A percentile compares a stretch with the other conserved stretches of the same genome.
Evolutionary conservation across 805 yeast species (phyloP).

Genomic region (Naumovozyma baii): DNA sequence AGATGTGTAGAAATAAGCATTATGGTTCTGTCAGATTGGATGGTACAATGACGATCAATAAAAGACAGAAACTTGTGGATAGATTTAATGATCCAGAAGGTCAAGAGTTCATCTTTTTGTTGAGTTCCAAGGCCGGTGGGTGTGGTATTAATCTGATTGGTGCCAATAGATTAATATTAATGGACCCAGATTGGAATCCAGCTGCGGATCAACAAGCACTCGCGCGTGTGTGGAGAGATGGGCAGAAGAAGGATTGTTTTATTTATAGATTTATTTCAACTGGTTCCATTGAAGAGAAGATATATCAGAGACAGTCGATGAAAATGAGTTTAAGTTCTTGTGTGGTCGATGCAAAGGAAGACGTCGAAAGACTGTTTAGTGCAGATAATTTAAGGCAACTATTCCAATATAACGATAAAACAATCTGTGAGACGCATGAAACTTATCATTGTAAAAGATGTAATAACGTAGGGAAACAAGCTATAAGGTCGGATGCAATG

Average conservation of each 20-base stretch:
- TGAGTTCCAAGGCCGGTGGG: conserved; percentile 96
- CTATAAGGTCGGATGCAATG: conserved; percentile 68
- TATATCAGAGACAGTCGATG: conserved; percentile 91
- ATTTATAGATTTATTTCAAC: conserved; percentile 90
- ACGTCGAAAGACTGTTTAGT: conserved; percentile 85
- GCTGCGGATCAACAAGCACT: conserved; percentile 97
- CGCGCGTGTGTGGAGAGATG: conserved; percentile 98
- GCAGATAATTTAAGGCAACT: conserved; percentile 69
- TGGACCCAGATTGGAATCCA: conserved; percentile 97
- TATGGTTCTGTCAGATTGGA: conserved; percentile 80
- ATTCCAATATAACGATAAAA: conserved; percentile 57
- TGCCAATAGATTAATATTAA: conserved; percentile 77
- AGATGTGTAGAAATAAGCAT: conserved; percentile 61
- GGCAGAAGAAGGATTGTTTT: conserved; percentile 93
- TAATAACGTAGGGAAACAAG: conserved; percentile 45
- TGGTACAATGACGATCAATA: conserved; percentile 86
- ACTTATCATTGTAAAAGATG: conserved; percentile 86
- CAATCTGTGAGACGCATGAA: conserved; percentile 85
- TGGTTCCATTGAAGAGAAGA: conserved; percentile 93
- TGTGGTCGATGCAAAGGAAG: conserved; percentile 94
- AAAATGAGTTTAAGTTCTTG: conserved; percentile 87
- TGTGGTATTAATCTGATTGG: conserved; percentile 97
- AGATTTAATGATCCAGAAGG: conserved; percentile 84
- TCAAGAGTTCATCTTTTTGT: conserved; percentile 71
- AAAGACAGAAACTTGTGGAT: conserved; percentile 88